Evolutionary conservation across 2,329 filamentous ascomycete species (phyloP).

Genomic region (Pestalotiopsis sp.): DNA sequence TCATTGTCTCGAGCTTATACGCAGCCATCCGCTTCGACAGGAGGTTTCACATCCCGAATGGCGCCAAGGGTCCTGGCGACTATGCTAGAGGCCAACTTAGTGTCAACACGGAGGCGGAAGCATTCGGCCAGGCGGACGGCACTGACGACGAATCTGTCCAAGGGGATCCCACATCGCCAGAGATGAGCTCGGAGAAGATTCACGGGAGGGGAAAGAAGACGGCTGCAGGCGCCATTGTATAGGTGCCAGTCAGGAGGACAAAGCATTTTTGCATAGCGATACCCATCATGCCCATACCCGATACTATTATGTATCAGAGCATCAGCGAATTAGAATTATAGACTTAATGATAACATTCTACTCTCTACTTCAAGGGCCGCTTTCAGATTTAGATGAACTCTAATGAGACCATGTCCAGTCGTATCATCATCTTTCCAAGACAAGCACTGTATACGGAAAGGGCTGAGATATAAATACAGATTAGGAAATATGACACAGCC

Average conservation of each 20-base stretch:
- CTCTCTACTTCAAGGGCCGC: background rate
- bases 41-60: slow-evolving; percentile 33
- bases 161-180: background rate
- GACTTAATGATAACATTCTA: slow-evolving; percentile 1
- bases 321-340: background rate
- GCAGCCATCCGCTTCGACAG: slow-evolving; percentile 31
- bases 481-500: background rate
- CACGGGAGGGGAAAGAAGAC: background rate
- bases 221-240: background rate
- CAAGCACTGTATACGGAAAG: background rate
- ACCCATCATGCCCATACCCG: background rate
- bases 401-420: background rate
- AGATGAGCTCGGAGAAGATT: background rate
- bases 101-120: slow-evolving; percentile 13
- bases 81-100: slow-evolving; percentile 15
- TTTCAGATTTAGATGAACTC: too few relatives aligned
- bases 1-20: slow-evolving; percentile 28
- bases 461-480: too few relatives aligned
- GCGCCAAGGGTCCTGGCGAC: slow-evolving; percentile 28
- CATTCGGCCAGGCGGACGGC: slow-evolving; percentile 1
- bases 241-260: background rate
- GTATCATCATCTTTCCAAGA: background rate
- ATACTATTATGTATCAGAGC: background rate
- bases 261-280: background rate
- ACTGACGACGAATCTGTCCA: background rate